These are phyloP conservation scores for Pythium sp. DNA, from an alignment of 352 stramenopile genomes.

Conservation along the genomic window DNA sequence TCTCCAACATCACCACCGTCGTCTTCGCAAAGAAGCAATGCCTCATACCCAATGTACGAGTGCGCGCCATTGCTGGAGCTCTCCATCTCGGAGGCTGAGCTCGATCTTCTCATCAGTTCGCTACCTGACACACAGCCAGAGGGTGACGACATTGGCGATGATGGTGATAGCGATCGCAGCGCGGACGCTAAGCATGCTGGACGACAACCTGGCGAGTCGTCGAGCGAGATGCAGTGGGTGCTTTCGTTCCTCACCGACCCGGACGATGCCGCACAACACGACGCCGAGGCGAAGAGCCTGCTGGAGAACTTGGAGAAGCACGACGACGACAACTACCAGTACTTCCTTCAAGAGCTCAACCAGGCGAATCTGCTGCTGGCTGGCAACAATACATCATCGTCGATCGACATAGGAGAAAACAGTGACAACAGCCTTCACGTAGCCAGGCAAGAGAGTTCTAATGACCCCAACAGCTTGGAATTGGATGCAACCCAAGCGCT, in stretches of 20 bases:
- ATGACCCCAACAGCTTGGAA: not conserved
- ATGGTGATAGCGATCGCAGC: not conserved
- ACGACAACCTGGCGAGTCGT: not conserved
- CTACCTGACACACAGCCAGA: slow-evolving; percentile 17
- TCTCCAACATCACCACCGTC: not conserved
- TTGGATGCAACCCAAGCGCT: not conserved
- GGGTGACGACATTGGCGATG: not conserved
- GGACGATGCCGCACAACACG: slow-evolving; percentile 36
- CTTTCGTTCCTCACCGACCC: slow-evolving; percentile 60
- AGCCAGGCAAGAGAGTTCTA: not conserved
- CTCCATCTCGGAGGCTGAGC: slow-evolving; percentile 49
- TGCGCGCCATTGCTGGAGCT: slow-evolving; percentile 45
- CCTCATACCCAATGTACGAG: slow-evolving; percentile 3
- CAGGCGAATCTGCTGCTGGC: slow-evolving; percentile 39
- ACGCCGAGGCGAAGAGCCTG: slow-evolving; percentile 58
- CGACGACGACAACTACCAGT: slow-evolving; percentile 74
- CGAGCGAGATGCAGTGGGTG: slow-evolving; percentile 73
- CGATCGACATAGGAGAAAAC: not conserved
- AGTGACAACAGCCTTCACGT: not conserved
- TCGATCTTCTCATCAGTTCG: slow-evolving; percentile 51
- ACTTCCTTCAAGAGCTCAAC: slow-evolving; percentile 57
- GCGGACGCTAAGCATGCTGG: slow-evolving; percentile 15
- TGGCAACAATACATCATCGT: not conserved
- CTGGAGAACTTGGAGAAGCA: slow-evolving; percentile 31
- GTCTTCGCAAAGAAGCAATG: not conserved